These are phyloP conservation scores for Helenozyma baotianmanensis DNA, from an alignment of 805 yeast genomes.

Conservation along the genomic window DNA sequence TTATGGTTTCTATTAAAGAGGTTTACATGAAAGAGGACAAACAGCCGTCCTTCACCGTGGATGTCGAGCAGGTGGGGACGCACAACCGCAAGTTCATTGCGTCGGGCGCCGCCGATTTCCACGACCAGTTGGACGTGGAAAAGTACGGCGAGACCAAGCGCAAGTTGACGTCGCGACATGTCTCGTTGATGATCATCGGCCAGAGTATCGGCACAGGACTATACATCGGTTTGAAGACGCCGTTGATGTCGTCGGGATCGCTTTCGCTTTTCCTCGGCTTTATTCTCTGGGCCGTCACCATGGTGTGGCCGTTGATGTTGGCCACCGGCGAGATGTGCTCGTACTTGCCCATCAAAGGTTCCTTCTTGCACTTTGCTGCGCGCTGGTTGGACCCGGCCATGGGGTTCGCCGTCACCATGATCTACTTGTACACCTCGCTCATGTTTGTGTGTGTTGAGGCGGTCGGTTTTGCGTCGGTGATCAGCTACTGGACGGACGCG, in stretches of 20 bases:
- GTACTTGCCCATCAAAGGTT: conserved; percentile 32
- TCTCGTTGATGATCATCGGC: conserved; percentile 33
- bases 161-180: conserved; percentile 27
- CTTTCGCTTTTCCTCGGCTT: conserved; percentile 31
- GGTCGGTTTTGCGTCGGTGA: conserved; percentile 26
- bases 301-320: conserved; percentile 34
- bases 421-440: conserved; percentile 29
- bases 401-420: conserved; percentile 31
- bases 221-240: conserved; percentile 28
- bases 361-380: conserved; percentile 31
- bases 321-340: conserved; percentile 36
- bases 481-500: conserved; percentile 28
- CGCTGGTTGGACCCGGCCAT: conserved; percentile 34
- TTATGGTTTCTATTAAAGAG: no score
- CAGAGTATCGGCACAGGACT: conserved; percentile 34
- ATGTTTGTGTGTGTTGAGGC: conserved; percentile 33
- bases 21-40: no score
- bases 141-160: conserved; percentile 30
- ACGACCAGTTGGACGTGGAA: conserved; percentile 23
- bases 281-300: conserved; percentile 24
- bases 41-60: conserved; percentile 11
- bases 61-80: conserved; percentile 12
- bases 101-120: conserved; percentile 18
- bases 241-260: conserved; percentile 30
- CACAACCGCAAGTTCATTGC: conserved; percentile 6